Evolutionary conservation across 169 alveolate genomes (phyloP), one percentile per base, ranked within the genome.

Genomic region (Babesia sp.): DNA sequence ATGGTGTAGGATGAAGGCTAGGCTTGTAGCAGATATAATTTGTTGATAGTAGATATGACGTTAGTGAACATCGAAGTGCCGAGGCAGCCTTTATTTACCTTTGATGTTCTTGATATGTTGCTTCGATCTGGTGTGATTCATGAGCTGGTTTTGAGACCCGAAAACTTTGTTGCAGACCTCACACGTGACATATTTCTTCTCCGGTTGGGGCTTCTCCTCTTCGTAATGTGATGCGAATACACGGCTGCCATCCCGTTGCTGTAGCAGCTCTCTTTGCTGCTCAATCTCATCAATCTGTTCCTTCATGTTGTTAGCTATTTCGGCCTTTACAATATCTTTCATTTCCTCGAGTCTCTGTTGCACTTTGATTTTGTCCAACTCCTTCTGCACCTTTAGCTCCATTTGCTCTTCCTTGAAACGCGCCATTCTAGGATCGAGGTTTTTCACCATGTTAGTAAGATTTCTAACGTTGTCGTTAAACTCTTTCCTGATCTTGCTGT

Each of bases 111-210:
- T 69, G 16, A 53, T 9, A 55, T 83, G 90, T 29, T 73, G 79
- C 54, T 50, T 45, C 0, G 86, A 74, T 29, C 67, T 42, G 20
- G 54, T 58, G 69, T 83, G 90, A 7, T 83, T 68, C 44, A 61
- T 74, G n/a, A 53, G 46, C 60, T 83, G 90, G 39, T 76, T 69
- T 16, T 36, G 31, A 3, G 86, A 74, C 53, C 63, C 59, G 56
- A 83, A 83, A 14, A 60, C 56, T 59, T 83, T 83, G 74, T 76
- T 51, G 48, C 90, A 83, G 11, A 29, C 69, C 22, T 55, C 69
- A 55, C 90, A 83, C 6, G 56, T 31, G 57, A 41, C 50, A 55
- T 26, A 69, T 54, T 48, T 26, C 12, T 69, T 51, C 36, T 51
- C 66, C 9, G 20, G 20, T 6, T 20, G 58, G 18, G 50, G 24